Evolutionary conservation across 768 basidiomycete species (phyloP), one percentile per base, ranked within the genome.

Genomic region (Lactifluus pinguis): DNA sequence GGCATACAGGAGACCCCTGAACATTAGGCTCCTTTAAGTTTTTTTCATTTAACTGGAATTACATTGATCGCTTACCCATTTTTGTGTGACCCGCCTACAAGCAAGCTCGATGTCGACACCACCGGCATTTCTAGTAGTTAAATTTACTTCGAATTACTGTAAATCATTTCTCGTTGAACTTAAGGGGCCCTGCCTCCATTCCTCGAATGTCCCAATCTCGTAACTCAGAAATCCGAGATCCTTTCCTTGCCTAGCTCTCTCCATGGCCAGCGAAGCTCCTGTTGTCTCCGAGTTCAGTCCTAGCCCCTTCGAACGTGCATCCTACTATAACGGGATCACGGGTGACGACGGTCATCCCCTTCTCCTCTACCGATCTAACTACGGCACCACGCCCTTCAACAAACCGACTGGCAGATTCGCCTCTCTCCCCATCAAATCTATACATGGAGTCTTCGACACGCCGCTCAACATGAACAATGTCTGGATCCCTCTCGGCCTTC

Each of bases 401-500:
- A 15, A 29, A 6, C 55, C 56, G 50, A 19, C 15, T 25, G 53
- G 38, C n/a, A 49, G 47, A 49, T 44, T 38, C 51, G 4, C 51
- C 32, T 15, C 32, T 34, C n/a, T 41, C 62, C 62, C 62, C 39
- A 39, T 32, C 36, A 64, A 64, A 50, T 48, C 59, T 15, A 45
- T 34, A 19, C 3, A 56, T 36, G 62, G 62, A 30, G 62, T 64
- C 42, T 64, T 64, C 47, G 39, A 53, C 48, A 56, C 62, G 2
- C 38, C 25, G 44, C 59, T 60, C 25, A 25, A 25, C 25, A 25
- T 25, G 38, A 57, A 60, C 38, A 29, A 6, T 4, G 62, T 64
- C 29, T 64, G 62, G 62, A n/a, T 49, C 49, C 42, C 17, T 48
- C 59, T 64, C 39, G 59, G 25, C 57, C 63, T 54, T 8, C 48